Base-by-base conservation (phyloP, 176 grass and related monocot genomes). In the Sorghum bicolor region DNA sequence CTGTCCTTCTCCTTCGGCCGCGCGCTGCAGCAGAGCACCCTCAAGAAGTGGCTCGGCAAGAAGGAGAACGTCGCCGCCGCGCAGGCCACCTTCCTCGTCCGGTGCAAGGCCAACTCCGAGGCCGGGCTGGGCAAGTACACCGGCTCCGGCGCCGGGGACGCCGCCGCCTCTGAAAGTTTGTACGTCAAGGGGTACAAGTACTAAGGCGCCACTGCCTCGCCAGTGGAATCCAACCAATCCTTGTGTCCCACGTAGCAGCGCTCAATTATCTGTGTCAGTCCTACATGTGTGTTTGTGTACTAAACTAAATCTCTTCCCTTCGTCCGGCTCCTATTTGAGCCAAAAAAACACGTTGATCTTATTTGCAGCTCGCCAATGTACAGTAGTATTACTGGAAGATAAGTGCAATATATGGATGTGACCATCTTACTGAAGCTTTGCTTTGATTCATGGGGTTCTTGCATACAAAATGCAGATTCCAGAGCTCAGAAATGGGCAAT, bases 11-110 rank as follows among this genome's bases (percentile, higher is more conserved):
- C 96, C 53, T 98, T 95, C 63, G 96, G 96, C 60, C 89, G 96
- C 67, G 96, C 93, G 75, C 85, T 98, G 82, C 96, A 95, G 84
- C 85, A 88, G 87, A 98, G 96, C 87, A 95, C 96, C 2, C 91
- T 98, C 88, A 98, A 95, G 96, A 98, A 95, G 85, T 98, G 96
- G 96, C 77, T 33, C 16, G 91, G 93, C 22, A 95, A 98, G 85
- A 82, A 88, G 50, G 95, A 98, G 88, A 93, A 94, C 75, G 86
- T 95, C 12, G 82, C 87, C 14, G 80, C 85, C 29, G 93, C 96
- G 30, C 96, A 98, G 90, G 87, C 75, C 22, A 77, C 93, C 26
- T 81, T 98, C 78, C 75, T 98, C 82, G 83, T 4, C 6, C 75
- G 96, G 32, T 98, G 96, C 96, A 95, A 92, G 82, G 93, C 93